Conservation (phyloP, 352 stramenopile genomes). For the Phytopythium litorale region DNA sequence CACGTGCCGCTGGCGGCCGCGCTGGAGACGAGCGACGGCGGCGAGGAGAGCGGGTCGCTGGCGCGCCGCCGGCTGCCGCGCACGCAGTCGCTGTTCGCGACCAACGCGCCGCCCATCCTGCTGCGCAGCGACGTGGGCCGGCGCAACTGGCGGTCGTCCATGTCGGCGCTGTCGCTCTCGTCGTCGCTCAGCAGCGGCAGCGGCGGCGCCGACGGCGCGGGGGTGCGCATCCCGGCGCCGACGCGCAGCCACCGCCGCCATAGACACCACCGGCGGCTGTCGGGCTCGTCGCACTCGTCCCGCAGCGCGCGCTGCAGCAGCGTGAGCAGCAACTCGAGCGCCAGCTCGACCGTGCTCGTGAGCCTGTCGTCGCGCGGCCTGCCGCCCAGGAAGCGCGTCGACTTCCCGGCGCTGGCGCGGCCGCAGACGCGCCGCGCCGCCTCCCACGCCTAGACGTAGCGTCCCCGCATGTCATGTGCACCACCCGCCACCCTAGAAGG, state of each 20-base stretch:
- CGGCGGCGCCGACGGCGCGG: background rate
- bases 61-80: background rate
- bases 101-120: slow-evolving; percentile 32
- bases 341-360: slow-evolving; percentile 7
- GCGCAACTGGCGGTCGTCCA: slow-evolving; percentile 43
- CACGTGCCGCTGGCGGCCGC: background rate
- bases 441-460: slow-evolving; percentile 1
- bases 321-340: slow-evolving; percentile 10
- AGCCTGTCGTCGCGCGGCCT: slow-evolving; percentile 6
- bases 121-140: slow-evolving; percentile 39
- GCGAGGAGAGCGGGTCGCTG: background rate
- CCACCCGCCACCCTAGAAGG: background rate
- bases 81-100: slow-evolving; percentile 9
- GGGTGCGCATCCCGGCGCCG: background rate
- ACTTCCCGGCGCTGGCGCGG: slow-evolving; percentile 4
- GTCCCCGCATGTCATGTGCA: background rate
- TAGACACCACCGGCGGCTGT: background rate
- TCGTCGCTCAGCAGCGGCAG: slow-evolving; percentile 21
- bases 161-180: slow-evolving; percentile 32
- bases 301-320: slow-evolving; percentile 7
- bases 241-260: background rate
- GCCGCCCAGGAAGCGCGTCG: slow-evolving; percentile 3
- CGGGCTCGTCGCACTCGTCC: slow-evolving; percentile 3
- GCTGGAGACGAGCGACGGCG: background rate
- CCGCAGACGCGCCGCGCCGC: background rate